These are phyloP conservation scores for Phytophthora sp. DNA, from an alignment of 352 stramenopile species.

Conservation along the genomic window DNA sequence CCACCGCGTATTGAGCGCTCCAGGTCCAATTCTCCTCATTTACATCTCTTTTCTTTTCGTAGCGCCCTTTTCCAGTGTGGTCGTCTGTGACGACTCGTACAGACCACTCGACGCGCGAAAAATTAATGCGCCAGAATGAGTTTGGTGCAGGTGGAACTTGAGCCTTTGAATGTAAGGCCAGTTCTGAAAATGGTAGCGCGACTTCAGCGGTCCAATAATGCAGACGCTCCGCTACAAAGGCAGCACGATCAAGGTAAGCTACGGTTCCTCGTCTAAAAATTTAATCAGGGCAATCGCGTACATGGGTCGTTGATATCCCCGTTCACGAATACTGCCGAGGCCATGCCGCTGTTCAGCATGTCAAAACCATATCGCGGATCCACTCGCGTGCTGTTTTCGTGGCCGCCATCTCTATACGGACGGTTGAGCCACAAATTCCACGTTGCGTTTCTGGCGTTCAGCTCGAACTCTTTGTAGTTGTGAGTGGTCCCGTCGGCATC, in stretches of 20 bases:
- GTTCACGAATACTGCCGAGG: conserved; percentile 55
- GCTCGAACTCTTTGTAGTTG: conserved; percentile 93
- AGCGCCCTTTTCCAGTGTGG: conserved; percentile 28
- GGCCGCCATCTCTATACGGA: conserved; percentile 82
- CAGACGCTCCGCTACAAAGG: conserved; percentile 32
- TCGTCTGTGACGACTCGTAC: conserved; percentile 33
- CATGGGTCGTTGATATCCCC: conserved; percentile 68
- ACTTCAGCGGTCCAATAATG: conserved; percentile 87
- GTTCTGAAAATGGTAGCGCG: conserved; percentile 67
- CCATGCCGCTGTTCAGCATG: conserved; percentile 58
- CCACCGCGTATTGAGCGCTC: conserved; percentile 81
- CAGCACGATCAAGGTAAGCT: neutral
- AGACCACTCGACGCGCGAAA: conserved; percentile 86
- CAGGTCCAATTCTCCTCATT: conserved; percentile 90
- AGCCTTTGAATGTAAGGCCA: conserved; percentile 47
- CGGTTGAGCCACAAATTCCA: conserved; percentile 92
- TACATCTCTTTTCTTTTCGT: conserved; percentile 55
- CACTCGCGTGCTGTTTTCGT: conserved; percentile 84
- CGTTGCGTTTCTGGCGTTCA: conserved; percentile 88
- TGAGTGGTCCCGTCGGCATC: conserved; percentile 77
- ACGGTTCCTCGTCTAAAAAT: neutral
- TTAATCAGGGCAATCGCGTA: too few species aligned
- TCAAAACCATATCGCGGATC: conserved; percentile 72
- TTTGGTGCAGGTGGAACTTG: conserved; percentile 41
- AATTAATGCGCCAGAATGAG: conserved; percentile 87